Evolutionary conservation across 73 alveolate genomes (phyloP).

Genomic region (Symbiodinium natans): DNA sequence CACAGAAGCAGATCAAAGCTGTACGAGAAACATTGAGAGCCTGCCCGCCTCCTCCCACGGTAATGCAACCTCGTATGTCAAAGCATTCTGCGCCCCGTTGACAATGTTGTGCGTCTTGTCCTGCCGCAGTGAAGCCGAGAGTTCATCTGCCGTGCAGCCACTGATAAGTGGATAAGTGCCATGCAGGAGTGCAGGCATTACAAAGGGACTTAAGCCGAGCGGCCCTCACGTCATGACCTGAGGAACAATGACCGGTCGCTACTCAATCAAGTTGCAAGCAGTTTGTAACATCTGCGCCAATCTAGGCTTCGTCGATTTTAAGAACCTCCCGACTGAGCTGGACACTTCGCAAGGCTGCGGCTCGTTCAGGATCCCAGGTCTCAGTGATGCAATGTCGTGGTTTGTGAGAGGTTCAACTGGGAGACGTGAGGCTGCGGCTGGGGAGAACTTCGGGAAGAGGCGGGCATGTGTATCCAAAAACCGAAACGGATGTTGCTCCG

Average conservation of each 20-base stretch:
- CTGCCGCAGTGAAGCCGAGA: too few species aligned
- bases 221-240: constrained; percentile 25
- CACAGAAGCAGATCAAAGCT: not conserved
- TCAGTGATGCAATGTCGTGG: not conserved
- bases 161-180: too few species aligned
- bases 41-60: constrained; percentile 68
- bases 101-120: constrained; percentile 64
- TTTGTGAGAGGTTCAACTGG: not conserved
- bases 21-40: not conserved
- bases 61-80: constrained; percentile 36
- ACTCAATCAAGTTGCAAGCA: too few species aligned
- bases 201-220: not conserved
- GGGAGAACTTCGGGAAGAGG: constrained; percentile 61
- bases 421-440: not conserved
- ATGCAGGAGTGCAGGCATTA: too few species aligned
- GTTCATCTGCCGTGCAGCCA: too few species aligned
- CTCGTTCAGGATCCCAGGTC: constrained; percentile 93
- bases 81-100: constrained; percentile 74
- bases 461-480: constrained; percentile 68
- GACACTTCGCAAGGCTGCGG: constrained; percentile 60
- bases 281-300: too few species aligned
- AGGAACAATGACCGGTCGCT: not conserved
- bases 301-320: too few species aligned
- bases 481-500: constrained; percentile 85
- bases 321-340: not conserved